Conservation (phyloP, 345 rosid species). For the Tarenaya hassleriana region DNA sequence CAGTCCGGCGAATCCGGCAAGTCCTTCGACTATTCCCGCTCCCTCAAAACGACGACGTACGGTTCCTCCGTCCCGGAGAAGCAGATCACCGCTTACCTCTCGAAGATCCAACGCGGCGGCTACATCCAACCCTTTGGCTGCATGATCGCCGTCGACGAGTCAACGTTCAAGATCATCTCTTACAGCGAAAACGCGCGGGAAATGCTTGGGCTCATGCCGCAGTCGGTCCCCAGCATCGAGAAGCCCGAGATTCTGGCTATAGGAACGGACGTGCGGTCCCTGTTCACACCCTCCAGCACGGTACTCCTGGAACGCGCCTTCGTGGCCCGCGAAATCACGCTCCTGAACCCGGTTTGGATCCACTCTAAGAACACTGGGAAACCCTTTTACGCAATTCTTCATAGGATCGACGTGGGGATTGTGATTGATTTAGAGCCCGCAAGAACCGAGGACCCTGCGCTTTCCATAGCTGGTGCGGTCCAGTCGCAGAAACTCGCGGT, state of each 20-base stretch:
- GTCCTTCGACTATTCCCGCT: slow-evolving; percentile 80
- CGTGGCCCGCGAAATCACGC: slow-evolving; percentile 80
- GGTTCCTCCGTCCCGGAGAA: slow-evolving; percentile 56
- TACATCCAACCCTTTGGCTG: slow-evolving; percentile 94
- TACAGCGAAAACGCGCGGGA: slow-evolving; percentile 87
- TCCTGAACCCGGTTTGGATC: slow-evolving; percentile 85
- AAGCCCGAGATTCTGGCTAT: slow-evolving; percentile 49
- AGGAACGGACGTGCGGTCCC: slow-evolving; percentile 69
- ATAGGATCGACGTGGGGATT: slow-evolving; percentile 88
- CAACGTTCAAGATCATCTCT: slow-evolving; percentile 55
- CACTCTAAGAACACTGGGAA: slow-evolving; percentile 77
- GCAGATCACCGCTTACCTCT: slow-evolving; percentile 77
- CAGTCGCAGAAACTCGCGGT: slow-evolving; percentile 96
- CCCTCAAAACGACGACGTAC: slow-evolving; percentile 49
- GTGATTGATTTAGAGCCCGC: slow-evolving; percentile 98
- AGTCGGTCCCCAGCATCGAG: slow-evolving; percentile 79
- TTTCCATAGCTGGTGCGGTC: slow-evolving; percentile 94
- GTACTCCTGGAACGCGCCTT: slow-evolving; percentile 73
- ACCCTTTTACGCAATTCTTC: slow-evolving; percentile 85
- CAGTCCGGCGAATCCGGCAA: slow-evolving; percentile 83
- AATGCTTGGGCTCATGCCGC: slow-evolving; percentile 75
- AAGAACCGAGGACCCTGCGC: slow-evolving; percentile 86
- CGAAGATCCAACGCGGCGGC: slow-evolving; percentile 88
- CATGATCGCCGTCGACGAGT: slow-evolving; percentile 72
- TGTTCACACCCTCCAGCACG: slow-evolving; percentile 54